Conservation (phyloP, 1,284 basidiomycete genomes). For the Ustilago crameri region DNA sequence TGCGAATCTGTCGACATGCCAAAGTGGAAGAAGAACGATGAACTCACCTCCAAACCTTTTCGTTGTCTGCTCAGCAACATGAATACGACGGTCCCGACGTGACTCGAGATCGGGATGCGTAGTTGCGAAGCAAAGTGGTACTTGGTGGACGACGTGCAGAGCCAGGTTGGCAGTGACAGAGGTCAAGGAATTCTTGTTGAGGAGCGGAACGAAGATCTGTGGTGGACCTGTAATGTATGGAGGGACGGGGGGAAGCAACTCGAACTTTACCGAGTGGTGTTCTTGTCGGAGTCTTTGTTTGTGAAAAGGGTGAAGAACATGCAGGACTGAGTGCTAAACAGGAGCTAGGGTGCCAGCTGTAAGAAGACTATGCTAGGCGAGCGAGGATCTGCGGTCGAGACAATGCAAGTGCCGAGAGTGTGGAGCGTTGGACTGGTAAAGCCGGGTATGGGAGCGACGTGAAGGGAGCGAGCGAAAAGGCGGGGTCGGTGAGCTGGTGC, state of each 20-base stretch:
- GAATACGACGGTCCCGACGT: conserved; percentile 33
- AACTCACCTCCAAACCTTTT: conserved; percentile 42
- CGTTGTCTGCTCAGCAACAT: conserved; percentile 48
- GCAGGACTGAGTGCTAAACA: background rate
- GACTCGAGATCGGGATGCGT: conserved; percentile 24
- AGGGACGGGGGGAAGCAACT: background rate
- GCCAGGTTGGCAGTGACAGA: conserved; percentile 4
- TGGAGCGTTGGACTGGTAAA: too few species aligned
- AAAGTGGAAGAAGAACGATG: background rate
- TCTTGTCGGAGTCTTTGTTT: background rate
- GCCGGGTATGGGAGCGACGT: too few species aligned
- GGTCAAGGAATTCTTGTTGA: background rate
- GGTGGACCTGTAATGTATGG: background rate
- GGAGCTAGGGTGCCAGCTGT: background rate
- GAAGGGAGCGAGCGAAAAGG: too few species aligned
- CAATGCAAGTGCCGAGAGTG: too few species aligned
- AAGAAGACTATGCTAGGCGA: background rate
- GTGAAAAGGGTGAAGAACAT: background rate
- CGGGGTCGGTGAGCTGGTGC: background rate
- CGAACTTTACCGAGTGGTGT: conserved; percentile 26
- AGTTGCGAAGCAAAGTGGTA: conserved; percentile 7
- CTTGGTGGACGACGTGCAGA: conserved; percentile 9
- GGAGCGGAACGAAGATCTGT: conserved; percentile 1
- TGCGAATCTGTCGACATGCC: background rate
- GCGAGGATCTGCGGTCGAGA: background rate